A percentile compares a stretch with the other conserved stretches of the same genome.
phyloP scores from a whole-genome alignment of 495 filamentous ascomycete genomes.

The Antarctomyces pellizariae region DNA sequence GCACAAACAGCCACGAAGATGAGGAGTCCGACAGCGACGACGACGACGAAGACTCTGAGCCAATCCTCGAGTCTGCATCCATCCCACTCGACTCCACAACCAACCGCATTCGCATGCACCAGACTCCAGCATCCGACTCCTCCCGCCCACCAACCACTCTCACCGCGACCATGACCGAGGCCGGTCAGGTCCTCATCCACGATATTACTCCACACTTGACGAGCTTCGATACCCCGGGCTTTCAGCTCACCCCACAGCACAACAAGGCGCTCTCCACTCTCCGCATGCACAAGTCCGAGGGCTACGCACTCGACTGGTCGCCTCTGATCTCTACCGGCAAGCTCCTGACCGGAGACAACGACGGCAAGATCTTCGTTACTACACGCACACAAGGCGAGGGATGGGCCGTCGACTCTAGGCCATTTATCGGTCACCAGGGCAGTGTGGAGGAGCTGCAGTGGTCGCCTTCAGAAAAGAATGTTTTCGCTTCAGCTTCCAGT shows the following conservation, averaged over 20 bases:
- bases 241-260: conserved; percentile 49
- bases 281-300: conserved; percentile 76
- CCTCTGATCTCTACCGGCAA: conserved; percentile 48
- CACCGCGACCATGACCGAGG: conserved; percentile 80
- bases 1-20: conserved; percentile 46
- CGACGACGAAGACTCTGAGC: conserved; percentile 63
- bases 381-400: conserved; percentile 66
- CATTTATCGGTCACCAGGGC: conserved; percentile 60
- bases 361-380: conserved; percentile 71
- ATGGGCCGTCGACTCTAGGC: conserved; percentile 59
- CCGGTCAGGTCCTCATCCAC: conserved; percentile 71
- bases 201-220: conserved; percentile 70
- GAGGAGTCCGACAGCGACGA: conserved; percentile 46
- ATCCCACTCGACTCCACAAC: conserved; percentile 70
- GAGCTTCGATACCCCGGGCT: conserved; percentile 75
- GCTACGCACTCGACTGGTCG: conserved; percentile 91
- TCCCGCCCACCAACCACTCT: conserved; percentile 51
- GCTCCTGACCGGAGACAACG: conserved; percentile 76
- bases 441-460: conserved; percentile 92
- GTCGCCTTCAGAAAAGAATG: conserved; percentile 75
- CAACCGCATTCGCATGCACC: conserved; percentile 75
- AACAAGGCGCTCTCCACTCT: conserved; percentile 72
- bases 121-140: conserved; percentile 43
- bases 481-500: conserved; percentile 79
- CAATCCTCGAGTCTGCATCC: conserved; percentile 77